Percentiles rank a stretch among this genome's conserved stretches.
Evolutionary conservation across 1,284 basidiomycete species (phyloP).

Genomic region (Ustilago esculenta): DNA sequence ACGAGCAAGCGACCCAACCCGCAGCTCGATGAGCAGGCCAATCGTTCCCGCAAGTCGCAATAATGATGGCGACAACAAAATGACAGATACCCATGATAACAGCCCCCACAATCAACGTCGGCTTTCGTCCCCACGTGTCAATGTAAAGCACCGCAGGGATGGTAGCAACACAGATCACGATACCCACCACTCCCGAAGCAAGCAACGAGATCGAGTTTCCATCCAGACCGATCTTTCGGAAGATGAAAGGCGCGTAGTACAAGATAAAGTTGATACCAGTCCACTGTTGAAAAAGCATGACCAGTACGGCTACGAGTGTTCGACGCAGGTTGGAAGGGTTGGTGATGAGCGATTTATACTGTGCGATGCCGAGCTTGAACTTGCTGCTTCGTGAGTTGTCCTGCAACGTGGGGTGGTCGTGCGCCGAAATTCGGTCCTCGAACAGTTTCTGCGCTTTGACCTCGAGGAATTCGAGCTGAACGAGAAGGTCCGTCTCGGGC

Average conservation of each 20-base stretch:
- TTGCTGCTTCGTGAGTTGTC: conserved; percentile 73
- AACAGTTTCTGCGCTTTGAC: conserved; percentile 75
- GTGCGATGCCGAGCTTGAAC: conserved; percentile 74
- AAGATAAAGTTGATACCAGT: conserved; percentile 18
- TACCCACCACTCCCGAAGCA: conserved; percentile 80
- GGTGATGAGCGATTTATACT: conserved; percentile 60
- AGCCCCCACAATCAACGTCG: conserved; percentile 72
- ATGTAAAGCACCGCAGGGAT: conserved; percentile 78
- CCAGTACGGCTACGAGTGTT: conserved; percentile 74
- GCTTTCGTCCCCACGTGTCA: conserved; percentile 74
- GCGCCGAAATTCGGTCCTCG: conserved; percentile 42
- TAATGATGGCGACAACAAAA: conserved; percentile 74
- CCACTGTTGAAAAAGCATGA: conserved; percentile 77
- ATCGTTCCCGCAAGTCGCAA: conserved; percentile 71
- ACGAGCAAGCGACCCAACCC: conserved; percentile 72
- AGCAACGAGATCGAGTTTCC: conserved; percentile 73
- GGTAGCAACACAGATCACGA: conserved; percentile 79
- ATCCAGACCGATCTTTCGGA: conserved; percentile 75
- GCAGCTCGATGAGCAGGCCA: conserved; percentile 73
- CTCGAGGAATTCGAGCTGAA: conserved; percentile 83
- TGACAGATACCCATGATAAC: conserved; percentile 78
- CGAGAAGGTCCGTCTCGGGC: conserved; percentile 73
- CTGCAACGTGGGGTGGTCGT: conserved; percentile 73
- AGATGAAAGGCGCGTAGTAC: conserved; percentile 81
- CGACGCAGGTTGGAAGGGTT: conserved; percentile 74